Conservation (phyloP, 257 asterid species). For the Plantago major region DNA sequence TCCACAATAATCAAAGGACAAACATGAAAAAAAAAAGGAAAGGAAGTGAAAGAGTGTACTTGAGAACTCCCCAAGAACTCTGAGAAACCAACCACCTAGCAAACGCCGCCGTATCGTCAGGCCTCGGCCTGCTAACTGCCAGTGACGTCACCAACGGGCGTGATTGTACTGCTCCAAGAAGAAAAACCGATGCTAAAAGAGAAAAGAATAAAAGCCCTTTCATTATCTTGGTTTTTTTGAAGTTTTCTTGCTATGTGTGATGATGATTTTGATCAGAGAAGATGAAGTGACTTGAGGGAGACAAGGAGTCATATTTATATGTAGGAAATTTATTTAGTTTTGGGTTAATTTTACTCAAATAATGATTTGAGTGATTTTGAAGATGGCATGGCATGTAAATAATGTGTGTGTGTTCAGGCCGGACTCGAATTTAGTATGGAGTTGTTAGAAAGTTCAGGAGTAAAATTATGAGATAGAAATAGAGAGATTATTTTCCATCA, state of each 20-base stretch:
- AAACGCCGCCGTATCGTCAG: constrained; percentile 54
- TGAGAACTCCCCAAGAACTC: constrained; percentile 86
- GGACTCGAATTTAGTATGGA: too few relatives aligned
- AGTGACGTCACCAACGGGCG: constrained; percentile 39
- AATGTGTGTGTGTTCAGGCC: too few relatives aligned
- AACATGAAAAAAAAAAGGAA: neutral
- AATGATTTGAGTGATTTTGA: too few relatives aligned
- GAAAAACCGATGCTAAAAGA: constrained; percentile 22
- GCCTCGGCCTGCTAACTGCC: constrained; percentile 44
- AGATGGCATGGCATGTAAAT: too few relatives aligned
- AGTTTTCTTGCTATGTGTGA: neutral
- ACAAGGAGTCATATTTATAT: too few relatives aligned
- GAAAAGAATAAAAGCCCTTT: constrained; percentile 14
- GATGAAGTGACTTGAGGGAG: too few relatives aligned
- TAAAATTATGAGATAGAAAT: too few relatives aligned
- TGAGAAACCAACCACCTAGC: constrained; percentile 92
- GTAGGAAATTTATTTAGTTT: too few relatives aligned
- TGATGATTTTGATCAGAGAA: too few relatives aligned
- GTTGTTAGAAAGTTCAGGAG: too few relatives aligned
- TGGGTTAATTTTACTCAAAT: too few relatives aligned
- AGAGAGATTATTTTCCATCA: too few relatives aligned
- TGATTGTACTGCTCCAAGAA: constrained; percentile 34
- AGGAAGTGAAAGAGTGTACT: constrained; percentile 19
- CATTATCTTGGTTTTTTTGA: constrained; percentile 11
- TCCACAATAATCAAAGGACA: neutral